Evolutionary conservation across 192 early-diverging fungal species (phyloP), one percentile per base, ranked within the genome.

Genomic region (Coemansia sp.): DNA sequence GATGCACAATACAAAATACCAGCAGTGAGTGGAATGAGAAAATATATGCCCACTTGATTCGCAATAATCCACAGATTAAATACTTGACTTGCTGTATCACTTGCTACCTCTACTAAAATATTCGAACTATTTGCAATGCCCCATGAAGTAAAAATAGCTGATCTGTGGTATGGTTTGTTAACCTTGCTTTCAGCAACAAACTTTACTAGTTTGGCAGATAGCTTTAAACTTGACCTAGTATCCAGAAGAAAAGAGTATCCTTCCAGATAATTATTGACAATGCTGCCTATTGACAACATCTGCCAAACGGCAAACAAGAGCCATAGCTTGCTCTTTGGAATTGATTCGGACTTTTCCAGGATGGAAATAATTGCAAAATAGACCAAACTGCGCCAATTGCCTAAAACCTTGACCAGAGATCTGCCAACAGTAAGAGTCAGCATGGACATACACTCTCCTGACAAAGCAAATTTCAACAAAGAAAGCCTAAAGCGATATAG

Each of bases 21-120:
- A 9, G 22, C 22, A 36, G 22, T 6, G 19, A 57, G 30, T 34
- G 55, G 55, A 35, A 57, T 39, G 0, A 57, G 4, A 39, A 57
- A 57, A 6, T 19, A 36, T 19, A 28, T 35, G 6, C 55, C 55
- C 11, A 57, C 4, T 39, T 22, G 14, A 18, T 39, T 20, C 1
- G 55, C 19, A 9, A 57, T 39, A 13, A 57, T 57, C 55, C 55
- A 57, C 4, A n/a, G n/a, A n/a, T n/a, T n/a, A n/a, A n/a, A n/a
- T n/a, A n/a, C n/a, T n/a, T n/a, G n/a, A n/a, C n/a, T 36, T 34
- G 20, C 20, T 57, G 20, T 20, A 25, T 39, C 11, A 35, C 34
- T 35, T 10, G 11, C 6, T 0, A 35, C 6, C 0, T 35, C 11
- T 20, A 50, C 8, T 23, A 22, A 50, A 2, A 19, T 23, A 8